phyloP scores from a whole-genome alignment of 306 rosid genomes.

The Pterocarpus macrocarpus region DNA sequence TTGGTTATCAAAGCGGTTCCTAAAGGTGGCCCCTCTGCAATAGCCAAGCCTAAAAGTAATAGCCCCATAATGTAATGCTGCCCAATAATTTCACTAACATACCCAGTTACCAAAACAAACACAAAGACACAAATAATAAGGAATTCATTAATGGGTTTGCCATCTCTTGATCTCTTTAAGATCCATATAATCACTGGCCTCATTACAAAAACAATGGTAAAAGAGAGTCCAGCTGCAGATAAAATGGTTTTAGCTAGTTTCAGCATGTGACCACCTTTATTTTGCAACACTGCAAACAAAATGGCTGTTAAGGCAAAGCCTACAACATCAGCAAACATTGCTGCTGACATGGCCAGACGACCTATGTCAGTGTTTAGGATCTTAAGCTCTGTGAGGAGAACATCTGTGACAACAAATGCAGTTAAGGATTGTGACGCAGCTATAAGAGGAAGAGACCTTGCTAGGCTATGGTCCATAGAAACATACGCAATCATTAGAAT shows the following conservation, averaged over 20 bases:
- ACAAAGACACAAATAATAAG: slow-evolving; percentile 37
- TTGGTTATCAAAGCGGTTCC: slow-evolving; percentile 60
- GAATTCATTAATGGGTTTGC: slow-evolving; percentile 42
- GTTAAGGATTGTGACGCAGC: slow-evolving; percentile 55
- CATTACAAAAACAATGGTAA: slow-evolving; percentile 29
- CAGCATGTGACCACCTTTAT: neutral
- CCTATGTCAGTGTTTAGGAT: slow-evolving; percentile 66
- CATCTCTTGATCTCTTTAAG: slow-evolving; percentile 20
- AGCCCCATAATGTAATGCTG: slow-evolving; percentile 71
- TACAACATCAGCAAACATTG: slow-evolving; percentile 54
- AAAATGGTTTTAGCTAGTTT: neutral
- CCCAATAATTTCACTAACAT: slow-evolving; percentile 58
- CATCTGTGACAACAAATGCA: slow-evolving; percentile 52
- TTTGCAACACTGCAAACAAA: slow-evolving; percentile 24
- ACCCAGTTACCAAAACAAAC: slow-evolving; percentile 45
- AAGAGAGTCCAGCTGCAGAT: slow-evolving; percentile 22
- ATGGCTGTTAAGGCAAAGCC: slow-evolving; percentile 35
- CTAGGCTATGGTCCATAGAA: slow-evolving; percentile 32
- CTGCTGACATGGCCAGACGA: slow-evolving; percentile 57
- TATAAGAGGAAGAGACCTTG: slow-evolving; percentile 36
- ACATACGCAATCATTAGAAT: neutral
- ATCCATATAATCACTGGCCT: slow-evolving; percentile 54
- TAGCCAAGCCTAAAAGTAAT: slow-evolving; percentile 56
- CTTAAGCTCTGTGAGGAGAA: slow-evolving; percentile 63
- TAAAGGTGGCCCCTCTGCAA: slow-evolving; percentile 74